A percentile compares a stretch with the other conserved stretches of the same genome.
phyloP scores from a whole-genome alignment of 805 yeast genomes.

The Nakazawaea sp. region DNA sequence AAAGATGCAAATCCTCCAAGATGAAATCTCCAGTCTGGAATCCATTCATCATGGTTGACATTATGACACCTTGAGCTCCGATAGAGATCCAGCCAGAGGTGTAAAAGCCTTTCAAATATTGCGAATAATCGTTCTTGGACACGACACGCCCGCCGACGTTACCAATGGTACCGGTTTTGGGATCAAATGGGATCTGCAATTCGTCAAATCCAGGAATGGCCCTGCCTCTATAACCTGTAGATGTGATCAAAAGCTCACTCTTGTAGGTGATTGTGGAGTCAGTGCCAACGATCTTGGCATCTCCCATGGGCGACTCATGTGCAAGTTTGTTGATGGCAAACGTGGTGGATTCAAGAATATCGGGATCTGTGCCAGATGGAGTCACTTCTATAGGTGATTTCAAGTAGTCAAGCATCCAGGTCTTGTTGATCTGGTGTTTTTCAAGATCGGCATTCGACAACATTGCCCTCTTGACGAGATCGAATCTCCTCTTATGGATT shows the following conservation, averaged over 20 bases:
- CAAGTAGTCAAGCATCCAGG: slow-evolving; percentile 69
- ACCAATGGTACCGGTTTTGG: slow-evolving; percentile 33
- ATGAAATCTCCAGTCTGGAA: slow-evolving; percentile 66
- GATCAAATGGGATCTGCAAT: slow-evolving; percentile 41
- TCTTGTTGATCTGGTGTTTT: slow-evolving; percentile 15
- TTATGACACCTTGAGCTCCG: slow-evolving; percentile 87
- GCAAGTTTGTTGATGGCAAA: slow-evolving; percentile 42
- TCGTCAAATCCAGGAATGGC: slow-evolving; percentile 55
- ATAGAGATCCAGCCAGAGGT: slow-evolving; percentile 88
- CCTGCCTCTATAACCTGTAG: slow-evolving; percentile 76
- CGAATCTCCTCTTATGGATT: slow-evolving; percentile 56
- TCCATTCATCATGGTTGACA: slow-evolving; percentile 82
- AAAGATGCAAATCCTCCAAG: slow-evolving; percentile 38
- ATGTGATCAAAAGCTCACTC: slow-evolving; percentile 66
- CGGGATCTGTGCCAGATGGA: slow-evolving; percentile 24
- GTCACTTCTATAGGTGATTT: slow-evolving; percentile 55
- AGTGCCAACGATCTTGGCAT: slow-evolving; percentile 29
- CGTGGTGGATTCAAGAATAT: slow-evolving; percentile 34
- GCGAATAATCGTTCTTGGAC: slow-evolving; percentile 12
- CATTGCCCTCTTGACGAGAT: slow-evolving; percentile 43
- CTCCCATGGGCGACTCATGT: slow-evolving; percentile 28
- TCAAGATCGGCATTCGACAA: slow-evolving; percentile 8
- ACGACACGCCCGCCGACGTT: slow-evolving; percentile 40
- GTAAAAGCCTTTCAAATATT: slow-evolving; percentile 44
- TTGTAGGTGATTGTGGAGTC: slow-evolving; percentile 25